A percentile compares a stretch with the other conserved stretches of the same genome.
Evolutionary conservation across 2,329 filamentous ascomycete species (phyloP).

Genomic region (Cercospora sp.): DNA sequence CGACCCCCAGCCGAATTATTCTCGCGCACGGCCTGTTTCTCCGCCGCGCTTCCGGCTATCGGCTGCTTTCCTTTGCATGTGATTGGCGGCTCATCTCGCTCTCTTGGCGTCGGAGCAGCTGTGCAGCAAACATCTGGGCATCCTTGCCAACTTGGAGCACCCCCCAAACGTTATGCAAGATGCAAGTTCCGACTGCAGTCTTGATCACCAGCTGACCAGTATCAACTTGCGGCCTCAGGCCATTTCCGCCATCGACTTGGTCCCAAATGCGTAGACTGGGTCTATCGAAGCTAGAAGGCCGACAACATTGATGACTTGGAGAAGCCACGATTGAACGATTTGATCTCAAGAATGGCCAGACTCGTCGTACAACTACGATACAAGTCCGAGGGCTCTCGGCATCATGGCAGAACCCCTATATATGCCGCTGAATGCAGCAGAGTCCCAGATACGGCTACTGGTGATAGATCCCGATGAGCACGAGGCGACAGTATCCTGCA

Average conservation of each 20-base stretch:
- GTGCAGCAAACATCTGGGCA: background rate
- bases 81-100: background rate
- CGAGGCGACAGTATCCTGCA: background rate
- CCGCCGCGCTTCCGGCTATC: conserved; percentile 9
- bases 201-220: background rate
- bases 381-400: background rate
- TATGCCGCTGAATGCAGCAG: background rate
- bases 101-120: background rate
- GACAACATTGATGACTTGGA: background rate
- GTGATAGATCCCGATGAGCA: background rate
- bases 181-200: background rate
- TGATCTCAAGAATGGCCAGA: background rate
- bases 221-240: background rate
- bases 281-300: background rate
- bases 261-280: background rate
- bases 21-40: conserved; percentile 9
- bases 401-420: background rate
- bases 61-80: background rate
- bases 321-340: background rate
- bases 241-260: background rate
- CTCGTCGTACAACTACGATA: background rate
- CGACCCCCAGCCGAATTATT: conserved; percentile 9
- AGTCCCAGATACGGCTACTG: background rate
- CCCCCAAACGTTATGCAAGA: background rate
- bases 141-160: background rate